Percentiles rank a stretch among this genome's conserved stretches.
These are phyloP conservation scores for Immersiella caudata DNA, from an alignment of 495 filamentous ascomycete genomes.

Conservation along the genomic window DNA sequence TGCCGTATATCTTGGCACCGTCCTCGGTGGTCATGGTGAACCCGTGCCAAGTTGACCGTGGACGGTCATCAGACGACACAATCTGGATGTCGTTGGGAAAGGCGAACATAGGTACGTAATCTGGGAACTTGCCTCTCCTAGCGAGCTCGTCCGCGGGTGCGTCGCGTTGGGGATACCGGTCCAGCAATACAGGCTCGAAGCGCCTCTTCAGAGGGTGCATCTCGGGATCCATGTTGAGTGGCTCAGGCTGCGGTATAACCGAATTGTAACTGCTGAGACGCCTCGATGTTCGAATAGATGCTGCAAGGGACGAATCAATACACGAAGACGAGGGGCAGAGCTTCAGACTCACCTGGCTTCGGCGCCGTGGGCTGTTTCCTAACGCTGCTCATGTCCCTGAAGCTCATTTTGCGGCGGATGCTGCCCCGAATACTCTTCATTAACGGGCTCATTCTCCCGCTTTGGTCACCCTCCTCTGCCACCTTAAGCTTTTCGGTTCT, in stretches of 20 bases:
- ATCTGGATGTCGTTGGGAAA: constrained; percentile 98
- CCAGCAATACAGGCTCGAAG: constrained; percentile 91
- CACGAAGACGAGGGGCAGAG: constrained; percentile 10
- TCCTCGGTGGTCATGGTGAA: constrained; percentile 97
- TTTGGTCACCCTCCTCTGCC: constrained; percentile 62
- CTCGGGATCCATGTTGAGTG: constrained; percentile 82
- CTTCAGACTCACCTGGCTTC: constrained; percentile 64
- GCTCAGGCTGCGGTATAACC: constrained; percentile 91
- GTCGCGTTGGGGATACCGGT: constrained; percentile 85
- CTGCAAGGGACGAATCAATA: constrained; percentile 48
- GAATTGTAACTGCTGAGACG: constrained; percentile 97
- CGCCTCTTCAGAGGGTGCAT: constrained; percentile 94
- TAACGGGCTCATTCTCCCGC: constrained; percentile 51
- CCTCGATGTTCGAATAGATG: constrained; percentile 86
- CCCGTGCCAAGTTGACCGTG: constrained; percentile 94
- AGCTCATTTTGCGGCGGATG: constrained; percentile 83
- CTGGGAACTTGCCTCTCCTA: constrained; percentile 85
- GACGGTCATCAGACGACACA: constrained; percentile 90
- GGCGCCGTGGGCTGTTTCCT: constrained; percentile 78
- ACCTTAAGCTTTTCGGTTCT: constrained; percentile 79
- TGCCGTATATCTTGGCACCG: constrained; percentile 86
- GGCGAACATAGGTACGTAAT: constrained; percentile 98
- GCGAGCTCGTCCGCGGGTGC: constrained; percentile 76
- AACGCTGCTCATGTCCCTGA: constrained; percentile 91
- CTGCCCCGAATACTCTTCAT: constrained; percentile 66